Percentiles rank a stretch among this genome's conserved stretches.
These are phyloP conservation scores for Arthrobotrys pseudoclavata DNA, from an alignment of 2,329 filamentous ascomycete species.

Conservation along the genomic window DNA sequence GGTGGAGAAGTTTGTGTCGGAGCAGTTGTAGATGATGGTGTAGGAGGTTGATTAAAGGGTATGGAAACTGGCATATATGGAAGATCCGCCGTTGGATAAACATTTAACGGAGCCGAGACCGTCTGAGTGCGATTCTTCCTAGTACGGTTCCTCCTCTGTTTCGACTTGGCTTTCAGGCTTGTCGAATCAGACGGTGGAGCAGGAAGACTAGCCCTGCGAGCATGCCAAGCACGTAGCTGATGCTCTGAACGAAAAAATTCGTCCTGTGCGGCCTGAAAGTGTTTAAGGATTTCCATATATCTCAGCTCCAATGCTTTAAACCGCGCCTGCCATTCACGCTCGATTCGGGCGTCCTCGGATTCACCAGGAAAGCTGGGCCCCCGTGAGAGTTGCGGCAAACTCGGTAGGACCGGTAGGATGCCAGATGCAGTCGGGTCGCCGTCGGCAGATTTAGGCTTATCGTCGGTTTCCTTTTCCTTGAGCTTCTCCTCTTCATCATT, in stretches of 20 bases:
- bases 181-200: slow-evolving; percentile 49
- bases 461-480: slow-evolving; percentile 74
- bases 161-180: slow-evolving; percentile 63
- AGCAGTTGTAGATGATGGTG: slow-evolving; percentile 63
- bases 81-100: slow-evolving; percentile 67
- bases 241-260: slow-evolving; percentile 61
- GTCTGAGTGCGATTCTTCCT: slow-evolving; percentile 67
- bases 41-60: slow-evolving; percentile 66
- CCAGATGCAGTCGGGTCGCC: slow-evolving; percentile 21
- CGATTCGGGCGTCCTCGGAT: slow-evolving; percentile 67
- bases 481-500: slow-evolving; percentile 78
- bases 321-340: slow-evolving; percentile 72
- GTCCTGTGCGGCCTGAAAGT: slow-evolving; percentile 63
- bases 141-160: slow-evolving; percentile 66
- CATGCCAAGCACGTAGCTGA: slow-evolving; percentile 65
- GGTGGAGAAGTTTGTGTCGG: slow-evolving; percentile 64
- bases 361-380: slow-evolving; percentile 65
- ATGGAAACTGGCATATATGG: slow-evolving; percentile 65
- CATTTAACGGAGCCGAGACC: slow-evolving; percentile 65
- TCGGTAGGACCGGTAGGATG: slow-evolving; percentile 29
- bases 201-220: slow-evolving; percentile 63
- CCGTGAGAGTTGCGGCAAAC: slow-evolving; percentile 48
- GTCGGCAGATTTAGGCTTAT: slow-evolving; percentile 66
- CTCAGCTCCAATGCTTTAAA: slow-evolving; percentile 71
- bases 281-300: slow-evolving; percentile 64